Base-by-base conservation (phyloP, 495 filamentous ascomycete genomes). In the Trichoderma reesei region DNA sequence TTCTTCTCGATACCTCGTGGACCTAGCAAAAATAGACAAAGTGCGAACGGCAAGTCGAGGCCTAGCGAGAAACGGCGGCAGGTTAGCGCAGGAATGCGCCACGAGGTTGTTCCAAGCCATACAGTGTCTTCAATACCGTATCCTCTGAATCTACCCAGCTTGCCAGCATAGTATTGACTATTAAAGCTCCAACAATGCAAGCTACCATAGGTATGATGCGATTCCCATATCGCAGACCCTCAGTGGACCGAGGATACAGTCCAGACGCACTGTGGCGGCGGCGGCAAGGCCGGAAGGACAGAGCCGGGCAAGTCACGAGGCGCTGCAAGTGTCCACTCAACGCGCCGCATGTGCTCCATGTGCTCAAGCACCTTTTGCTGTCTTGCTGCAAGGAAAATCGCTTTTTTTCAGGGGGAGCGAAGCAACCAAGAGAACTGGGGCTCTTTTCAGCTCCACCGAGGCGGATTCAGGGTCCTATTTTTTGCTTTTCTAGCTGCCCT, bases 401-500 rank as follows among this genome's bases (percentile, higher is more conserved):
- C 1, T 26, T 26, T 26, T 56, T 20, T 26, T 56, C 51, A 56
- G 51, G 51, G 51, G 51, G 9, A 26, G 26, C 26, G 26, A 26
- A 26, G 26, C 26, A 26, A 26, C 26, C 26, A 26, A 26, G 26
- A 26, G 26, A 26, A 1, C 26, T 26, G 26, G 26, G 26, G 26
- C 26, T 26, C 26, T 26, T 26, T 26, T 26, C 26, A 26, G 26
- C 51, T 56, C 51, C 51, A 56, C 51, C 44, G 44, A 18, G 44
- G 44, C 44, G 44, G 34, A 33, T 56, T 56, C 51, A 56, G 51
- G 51, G 51, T 56, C 51, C 51, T 26, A 26, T 26, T 56, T 56
- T n/a, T 56, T 20, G 51, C 4, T 13, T 56, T 8, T 8, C 8
- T 2, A 33, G 20, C 20, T 26, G 26, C 26, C 26, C 26, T 26